Evolutionary conservation across 2,329 filamentous ascomycete species (phyloP).

Genomic region (Emergomyces orientalis): DNA sequence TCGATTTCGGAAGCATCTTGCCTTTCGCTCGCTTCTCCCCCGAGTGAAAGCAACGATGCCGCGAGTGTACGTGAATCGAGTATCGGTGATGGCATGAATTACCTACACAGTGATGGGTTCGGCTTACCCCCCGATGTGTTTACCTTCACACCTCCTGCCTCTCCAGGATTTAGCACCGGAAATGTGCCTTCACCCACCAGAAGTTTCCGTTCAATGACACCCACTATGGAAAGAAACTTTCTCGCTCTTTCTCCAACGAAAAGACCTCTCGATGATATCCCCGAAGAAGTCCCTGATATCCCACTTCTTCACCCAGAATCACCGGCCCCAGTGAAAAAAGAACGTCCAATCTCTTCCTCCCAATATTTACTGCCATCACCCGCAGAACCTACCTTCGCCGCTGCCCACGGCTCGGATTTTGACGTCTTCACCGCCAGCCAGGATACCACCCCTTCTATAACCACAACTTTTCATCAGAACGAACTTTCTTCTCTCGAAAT

Average conservation of each 20-base stretch:
- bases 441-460: slow-evolving; percentile 23
- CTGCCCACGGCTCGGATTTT: slow-evolving; percentile 29
- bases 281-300: slow-evolving; percentile 24
- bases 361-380: slow-evolving; percentile 31
- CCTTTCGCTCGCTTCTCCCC: slow-evolving; percentile 31
- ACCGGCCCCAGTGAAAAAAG: slow-evolving; percentile 14
- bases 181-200: slow-evolving; percentile 30
- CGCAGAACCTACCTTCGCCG: slow-evolving; percentile 28
- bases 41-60: slow-evolving; percentile 33
- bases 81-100: slow-evolving; percentile 25
- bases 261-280: slow-evolving; percentile 23
- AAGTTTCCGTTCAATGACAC: slow-evolving; percentile 31
- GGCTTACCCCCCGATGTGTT: slow-evolving; percentile 34
- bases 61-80: slow-evolving; percentile 32
- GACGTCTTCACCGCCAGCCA: slow-evolving; percentile 34
- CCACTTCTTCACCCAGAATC: slow-evolving; percentile 18
- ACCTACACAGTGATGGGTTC: slow-evolving; percentile 25
- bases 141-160: slow-evolving; percentile 40
- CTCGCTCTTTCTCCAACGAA: slow-evolving; percentile 29
- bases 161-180: slow-evolving; percentile 34
- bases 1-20: slow-evolving; percentile 31
- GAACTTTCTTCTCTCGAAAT: slow-evolving; percentile 15
- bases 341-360: slow-evolving; percentile 16
- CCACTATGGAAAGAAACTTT: slow-evolving; percentile 31
- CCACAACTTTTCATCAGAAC: slow-evolving; percentile 25